Conservation (phyloP, 257 asterid genomes). For the Coffea canephora region DNA sequence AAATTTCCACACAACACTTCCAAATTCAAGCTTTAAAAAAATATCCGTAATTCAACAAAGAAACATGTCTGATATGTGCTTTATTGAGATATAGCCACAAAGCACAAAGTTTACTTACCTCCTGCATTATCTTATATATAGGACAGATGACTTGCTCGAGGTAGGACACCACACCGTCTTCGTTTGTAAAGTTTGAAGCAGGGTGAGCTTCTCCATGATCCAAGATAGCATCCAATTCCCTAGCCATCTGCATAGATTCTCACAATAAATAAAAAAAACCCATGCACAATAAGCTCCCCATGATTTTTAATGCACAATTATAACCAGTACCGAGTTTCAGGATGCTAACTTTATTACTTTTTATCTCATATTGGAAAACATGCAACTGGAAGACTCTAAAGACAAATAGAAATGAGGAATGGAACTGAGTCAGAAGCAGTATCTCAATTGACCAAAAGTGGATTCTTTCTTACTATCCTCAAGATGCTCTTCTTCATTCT, state of each 20-base stretch:
- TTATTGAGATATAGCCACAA: too few species aligned
- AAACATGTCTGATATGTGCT: too few species aligned
- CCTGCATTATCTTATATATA: constrained; percentile 48
- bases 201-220: constrained; percentile 79
- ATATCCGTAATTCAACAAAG: not conserved
- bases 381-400: not conserved
- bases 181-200: constrained; percentile 54
- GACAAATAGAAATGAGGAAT: not conserved
- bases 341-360: too few species aligned
- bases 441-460: not conserved
- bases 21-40: not conserved
- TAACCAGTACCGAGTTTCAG: too few species aligned
- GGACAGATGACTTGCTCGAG: constrained; percentile 70
- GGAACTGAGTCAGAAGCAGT: not conserved
- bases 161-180: constrained; percentile 63
- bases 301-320: too few species aligned
- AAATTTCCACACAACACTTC: not conserved
- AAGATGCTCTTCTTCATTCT: not conserved
- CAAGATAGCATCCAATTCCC: constrained; percentile 76
- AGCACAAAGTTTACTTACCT: constrained; percentile 42
- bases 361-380: not conserved
- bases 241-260: constrained; percentile 73
- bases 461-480: not conserved
- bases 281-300: not conserved
- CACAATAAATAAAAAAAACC: not conserved